phyloP scores from a whole-genome alignment of 305 asterid genomes.

The Fraxinus baroniana region DNA sequence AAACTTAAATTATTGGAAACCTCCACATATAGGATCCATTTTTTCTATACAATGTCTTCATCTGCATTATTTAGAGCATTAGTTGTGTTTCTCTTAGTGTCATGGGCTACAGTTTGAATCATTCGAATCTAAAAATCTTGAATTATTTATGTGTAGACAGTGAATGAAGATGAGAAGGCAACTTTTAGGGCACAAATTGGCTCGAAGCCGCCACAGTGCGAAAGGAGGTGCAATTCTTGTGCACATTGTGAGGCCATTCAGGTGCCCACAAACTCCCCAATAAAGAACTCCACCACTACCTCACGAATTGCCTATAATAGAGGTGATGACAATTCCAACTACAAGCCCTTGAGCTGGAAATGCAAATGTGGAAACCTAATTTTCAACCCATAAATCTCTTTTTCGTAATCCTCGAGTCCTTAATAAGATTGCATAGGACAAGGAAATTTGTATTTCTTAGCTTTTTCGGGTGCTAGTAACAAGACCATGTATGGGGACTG shows the following conservation, averaged over 20 bases:
- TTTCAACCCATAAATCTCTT: slow-evolving; percentile 42
- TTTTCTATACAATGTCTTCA: not conserved
- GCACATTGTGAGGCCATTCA: slow-evolving; percentile 75
- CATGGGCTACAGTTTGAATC: not conserved
- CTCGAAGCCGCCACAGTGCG: slow-evolving; percentile 77
- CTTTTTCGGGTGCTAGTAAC: not conserved
- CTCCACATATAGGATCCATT: not conserved
- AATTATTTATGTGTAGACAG: slow-evolving; percentile 17
- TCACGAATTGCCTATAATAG: slow-evolving; percentile 24
- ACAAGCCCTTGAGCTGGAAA: slow-evolving; percentile 72
- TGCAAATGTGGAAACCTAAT: slow-evolving; percentile 58
- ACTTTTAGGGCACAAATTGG: slow-evolving; percentile 52
- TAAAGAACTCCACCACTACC: slow-evolving; percentile 21
- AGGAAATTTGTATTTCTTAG: not conserved
- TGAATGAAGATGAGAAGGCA: slow-evolving; percentile 26
- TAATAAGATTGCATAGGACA: not conserved
- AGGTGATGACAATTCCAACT: slow-evolving; percentile 47
- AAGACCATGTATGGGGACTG: not conserved
- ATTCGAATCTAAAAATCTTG: not conserved
- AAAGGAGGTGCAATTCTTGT: slow-evolving; percentile 54
- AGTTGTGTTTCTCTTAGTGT: not conserved
- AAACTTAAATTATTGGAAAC: not conserved
- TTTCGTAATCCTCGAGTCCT: not conserved
- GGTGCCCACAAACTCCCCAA: slow-evolving; percentile 67
- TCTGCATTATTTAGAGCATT: not conserved